phyloP scores from a whole-genome alignment of 768 basidiomycete genomes.

The Pisolithus marmoratus region DNA sequence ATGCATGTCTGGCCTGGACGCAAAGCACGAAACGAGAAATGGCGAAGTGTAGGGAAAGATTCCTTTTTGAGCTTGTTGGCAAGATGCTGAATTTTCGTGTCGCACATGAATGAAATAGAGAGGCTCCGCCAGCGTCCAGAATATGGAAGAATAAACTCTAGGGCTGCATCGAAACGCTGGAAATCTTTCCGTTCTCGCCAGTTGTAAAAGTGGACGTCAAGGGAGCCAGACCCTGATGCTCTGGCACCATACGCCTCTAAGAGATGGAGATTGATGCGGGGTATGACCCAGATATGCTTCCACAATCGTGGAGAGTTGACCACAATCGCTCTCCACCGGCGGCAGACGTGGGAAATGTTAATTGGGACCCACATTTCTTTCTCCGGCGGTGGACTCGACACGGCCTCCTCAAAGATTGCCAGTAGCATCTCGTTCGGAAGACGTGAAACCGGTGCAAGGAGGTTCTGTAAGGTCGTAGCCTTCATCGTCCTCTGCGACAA shows the following conservation, averaged over 20 bases:
- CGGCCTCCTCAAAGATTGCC: constrained; percentile 26
- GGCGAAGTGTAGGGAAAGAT: constrained; percentile 18
- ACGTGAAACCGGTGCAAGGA: constrained; percentile 22
- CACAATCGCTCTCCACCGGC: constrained; percentile 27
- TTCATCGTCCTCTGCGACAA: constrained; percentile 16
- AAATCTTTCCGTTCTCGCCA: constrained; percentile 28
- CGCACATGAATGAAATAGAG: constrained; percentile 20
- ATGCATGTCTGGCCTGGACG: constrained; percentile 26
- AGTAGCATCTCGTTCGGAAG: constrained; percentile 28
- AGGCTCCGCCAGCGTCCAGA: constrained; percentile 23
- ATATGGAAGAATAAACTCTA: constrained; percentile 23
- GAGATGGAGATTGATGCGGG: constrained; percentile 12
- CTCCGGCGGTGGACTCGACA: constrained; percentile 17
- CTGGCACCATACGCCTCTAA: constrained; percentile 22
- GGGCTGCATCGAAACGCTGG: constrained; percentile 22
- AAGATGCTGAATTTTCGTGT: constrained; percentile 25
- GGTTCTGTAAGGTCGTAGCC: constrained; percentile 26
- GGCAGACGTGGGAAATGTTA: constrained; percentile 25
- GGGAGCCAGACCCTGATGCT: constrained; percentile 17
- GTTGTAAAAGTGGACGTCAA: constrained; percentile 22
- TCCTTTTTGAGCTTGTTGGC: constrained; percentile 19
- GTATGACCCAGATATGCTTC: constrained; percentile 22
- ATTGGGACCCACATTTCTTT: constrained; percentile 15
- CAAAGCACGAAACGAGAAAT: constrained; percentile 25
- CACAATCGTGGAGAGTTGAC: constrained; percentile 26